Percentiles rank a stretch among this genome's conserved stretches.
Evolutionary conservation across 2,329 filamentous ascomycete genomes (phyloP).

Genomic region (Aschersonia sp.): DNA sequence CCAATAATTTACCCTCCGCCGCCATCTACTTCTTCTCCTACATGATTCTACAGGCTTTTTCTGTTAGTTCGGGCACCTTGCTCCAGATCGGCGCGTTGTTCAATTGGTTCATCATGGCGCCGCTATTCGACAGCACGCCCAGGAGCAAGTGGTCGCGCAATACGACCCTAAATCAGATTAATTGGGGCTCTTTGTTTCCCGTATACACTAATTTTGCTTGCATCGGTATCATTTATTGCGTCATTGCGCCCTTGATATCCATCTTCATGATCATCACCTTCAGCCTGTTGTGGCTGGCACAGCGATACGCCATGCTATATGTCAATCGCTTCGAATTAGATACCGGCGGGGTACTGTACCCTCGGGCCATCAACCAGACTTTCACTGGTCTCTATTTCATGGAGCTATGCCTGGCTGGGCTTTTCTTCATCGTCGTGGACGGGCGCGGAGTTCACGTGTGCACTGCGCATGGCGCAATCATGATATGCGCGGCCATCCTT

Average conservation of each 20-base stretch:
- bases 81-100: slow-evolving; percentile 70
- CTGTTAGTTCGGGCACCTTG: slow-evolving; percentile 77
- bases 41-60: slow-evolving; percentile 88
- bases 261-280: slow-evolving; percentile 92
- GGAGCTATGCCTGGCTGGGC: slow-evolving; percentile 76
- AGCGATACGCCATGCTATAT: slow-evolving; percentile 94
- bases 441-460: slow-evolving; percentile 40
- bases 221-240: slow-evolving; percentile 77
- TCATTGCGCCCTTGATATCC: slow-evolving; percentile 81
- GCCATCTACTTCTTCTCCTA: slow-evolving; percentile 98
- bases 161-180: slow-evolving; percentile 60
- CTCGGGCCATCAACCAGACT: slow-evolving; percentile 83
- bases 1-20: slow-evolving; percentile 66
- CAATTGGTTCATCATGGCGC: slow-evolving; percentile 69
- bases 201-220: slow-evolving; percentile 95
- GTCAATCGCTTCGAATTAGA: slow-evolving; percentile 82
- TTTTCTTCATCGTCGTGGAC: slow-evolving; percentile 69
- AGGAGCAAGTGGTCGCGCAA: slow-evolving; percentile 76
- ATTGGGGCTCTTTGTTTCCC: slow-evolving; percentile 90
- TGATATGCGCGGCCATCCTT: slow-evolving; percentile 60
- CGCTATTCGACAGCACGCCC: slow-evolving; percentile 69
- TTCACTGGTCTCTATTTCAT: slow-evolving; percentile 93
- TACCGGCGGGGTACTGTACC: slow-evolving; percentile 85
- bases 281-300: slow-evolving; percentile 79
- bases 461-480: slow-evolving; percentile 65